phyloP scores from a whole-genome alignment of 2,329 filamentous ascomycete species.

The Didymella segeticola region DNA sequence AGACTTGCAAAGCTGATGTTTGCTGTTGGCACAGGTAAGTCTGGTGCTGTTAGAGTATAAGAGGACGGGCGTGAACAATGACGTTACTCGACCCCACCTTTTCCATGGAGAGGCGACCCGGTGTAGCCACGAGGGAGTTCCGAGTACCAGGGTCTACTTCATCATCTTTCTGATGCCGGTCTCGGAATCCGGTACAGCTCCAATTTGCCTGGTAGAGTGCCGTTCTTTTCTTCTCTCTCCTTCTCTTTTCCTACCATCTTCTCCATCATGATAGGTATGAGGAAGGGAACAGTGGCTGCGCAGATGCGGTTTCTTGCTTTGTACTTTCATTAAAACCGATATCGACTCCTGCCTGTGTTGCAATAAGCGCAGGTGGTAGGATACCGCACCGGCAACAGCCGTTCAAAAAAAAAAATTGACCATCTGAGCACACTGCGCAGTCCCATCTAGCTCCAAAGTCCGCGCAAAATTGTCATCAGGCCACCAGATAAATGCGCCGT shows the following conservation, averaged over 20 bases:
- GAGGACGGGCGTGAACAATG: not conserved
- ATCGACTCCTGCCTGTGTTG: no score
- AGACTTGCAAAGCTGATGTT: not conserved
- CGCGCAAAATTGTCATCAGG: not conserved
- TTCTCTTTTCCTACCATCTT: not conserved
- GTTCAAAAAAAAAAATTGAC: not conserved
- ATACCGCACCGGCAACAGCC: not conserved
- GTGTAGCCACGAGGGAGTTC: not conserved
- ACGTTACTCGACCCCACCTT: slow-evolving; percentile 1
- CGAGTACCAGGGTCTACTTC: not conserved
- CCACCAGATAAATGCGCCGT: not conserved
- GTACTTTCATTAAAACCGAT: not conserved
- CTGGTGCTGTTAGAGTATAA: not conserved
- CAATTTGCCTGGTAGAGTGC: not conserved
- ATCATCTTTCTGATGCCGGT: not conserved
- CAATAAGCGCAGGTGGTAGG: not conserved
- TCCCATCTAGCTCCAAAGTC: not conserved
- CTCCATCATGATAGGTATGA: not conserved
- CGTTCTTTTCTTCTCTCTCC: not conserved
- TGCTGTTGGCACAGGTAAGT: not conserved
- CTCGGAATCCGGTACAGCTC: not conserved
- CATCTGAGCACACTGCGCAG: not conserved
- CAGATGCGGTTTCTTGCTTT: not conserved
- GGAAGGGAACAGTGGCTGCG: not conserved
- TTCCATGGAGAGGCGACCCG: not conserved